Percentiles rank a stretch among this genome's conserved stretches.
Conservation (phyloP, 1,139 yeast species). For the Sugiyamaella novakii region DNA sequence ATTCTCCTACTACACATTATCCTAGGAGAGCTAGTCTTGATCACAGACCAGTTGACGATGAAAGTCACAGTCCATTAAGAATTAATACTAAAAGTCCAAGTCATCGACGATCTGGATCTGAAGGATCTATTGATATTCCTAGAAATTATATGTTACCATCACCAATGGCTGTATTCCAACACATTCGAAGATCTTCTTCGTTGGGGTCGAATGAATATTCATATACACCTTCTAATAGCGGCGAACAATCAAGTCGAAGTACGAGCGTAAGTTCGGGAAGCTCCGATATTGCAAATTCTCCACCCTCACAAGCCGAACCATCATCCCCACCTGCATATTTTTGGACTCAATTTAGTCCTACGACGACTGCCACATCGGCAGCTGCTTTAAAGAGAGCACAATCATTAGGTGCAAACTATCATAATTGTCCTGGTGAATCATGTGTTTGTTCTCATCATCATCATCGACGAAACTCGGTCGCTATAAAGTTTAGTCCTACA, state of each 20-base stretch:
- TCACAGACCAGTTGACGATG: neutral
- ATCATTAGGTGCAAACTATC: slow-evolving; percentile 9
- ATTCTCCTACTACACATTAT: neutral
- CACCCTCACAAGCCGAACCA: slow-evolving; percentile 2
- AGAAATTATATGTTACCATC: slow-evolving; percentile 17
- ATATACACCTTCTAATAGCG: slow-evolving; percentile 2
- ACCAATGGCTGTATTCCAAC: slow-evolving; percentile 21
- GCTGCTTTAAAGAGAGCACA: slow-evolving; percentile 19
- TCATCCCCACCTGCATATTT: slow-evolving; percentile 11
- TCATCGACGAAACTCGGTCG: slow-evolving; percentile 35
- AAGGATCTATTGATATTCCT: slow-evolving; percentile 19
- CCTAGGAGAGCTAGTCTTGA: neutral
- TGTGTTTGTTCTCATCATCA: slow-evolving; percentile 32
- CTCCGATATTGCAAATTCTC: neutral
- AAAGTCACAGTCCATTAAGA: neutral
- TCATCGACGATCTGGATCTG: slow-evolving; percentile 16
- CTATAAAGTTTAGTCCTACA: slow-evolving; percentile 35
- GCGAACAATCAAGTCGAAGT: neutral
- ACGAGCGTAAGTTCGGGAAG: slow-evolving; percentile 4
- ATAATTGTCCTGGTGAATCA: slow-evolving; percentile 22
- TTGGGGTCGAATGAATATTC: slow-evolving; percentile 11
- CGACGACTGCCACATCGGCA: slow-evolving; percentile 7
- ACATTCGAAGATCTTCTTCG: slow-evolving; percentile 18
- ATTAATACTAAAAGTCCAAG: slow-evolving; percentile 5
- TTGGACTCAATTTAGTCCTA: slow-evolving; percentile 8